A percentile compares a stretch with the other conserved stretches of the same genome.
Conservation (phyloP, 2,329 filamentous ascomycete species). For the Mollisia scopiformis region DNA sequence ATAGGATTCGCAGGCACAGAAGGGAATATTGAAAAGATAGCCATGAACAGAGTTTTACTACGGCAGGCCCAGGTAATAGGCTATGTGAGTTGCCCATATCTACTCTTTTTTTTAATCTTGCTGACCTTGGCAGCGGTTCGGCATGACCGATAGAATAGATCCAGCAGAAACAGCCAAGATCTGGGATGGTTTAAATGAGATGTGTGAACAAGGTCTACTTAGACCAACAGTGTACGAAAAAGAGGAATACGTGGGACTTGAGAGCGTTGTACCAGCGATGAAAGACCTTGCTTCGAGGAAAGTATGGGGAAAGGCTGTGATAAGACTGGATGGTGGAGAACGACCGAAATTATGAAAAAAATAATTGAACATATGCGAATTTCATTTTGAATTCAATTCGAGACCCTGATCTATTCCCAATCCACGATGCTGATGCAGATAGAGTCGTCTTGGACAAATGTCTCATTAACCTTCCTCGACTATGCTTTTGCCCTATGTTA, state of each 20-base stretch:
- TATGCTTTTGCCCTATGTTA: background rate
- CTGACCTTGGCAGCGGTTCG: conserved; percentile 49
- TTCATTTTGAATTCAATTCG: background rate
- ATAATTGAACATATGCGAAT: background rate
- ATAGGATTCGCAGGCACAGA: conserved; percentile 60
- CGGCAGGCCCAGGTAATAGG: conserved; percentile 56
- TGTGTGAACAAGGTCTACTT: conserved; percentile 51
- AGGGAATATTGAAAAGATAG: conserved; percentile 55
- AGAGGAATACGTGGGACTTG: conserved; percentile 52
- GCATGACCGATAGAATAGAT: conserved; percentile 55
- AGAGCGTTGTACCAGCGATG: conserved; percentile 52
- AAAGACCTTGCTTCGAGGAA: conserved; percentile 52
- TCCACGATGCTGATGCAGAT: background rate
- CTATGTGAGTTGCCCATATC: conserved; percentile 43
- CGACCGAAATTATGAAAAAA: background rate
- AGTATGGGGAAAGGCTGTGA: conserved; percentile 58
- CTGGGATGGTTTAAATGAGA: conserved; percentile 52
- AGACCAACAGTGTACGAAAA: conserved; percentile 53
- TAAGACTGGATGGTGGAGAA: conserved; percentile 30
- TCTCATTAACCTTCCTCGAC: background rate
- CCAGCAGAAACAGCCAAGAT: conserved; percentile 50
- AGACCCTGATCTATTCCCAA: background rate
- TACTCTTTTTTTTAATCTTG: background rate
- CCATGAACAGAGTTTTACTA: conserved; percentile 56
- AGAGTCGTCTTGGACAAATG: background rate